A percentile compares a stretch with the other conserved stretches of the same genome.
Evolutionary conservation across 768 basidiomycete genomes (phyloP).

Genomic region (Tylopilus cervinicoccineus): DNA sequence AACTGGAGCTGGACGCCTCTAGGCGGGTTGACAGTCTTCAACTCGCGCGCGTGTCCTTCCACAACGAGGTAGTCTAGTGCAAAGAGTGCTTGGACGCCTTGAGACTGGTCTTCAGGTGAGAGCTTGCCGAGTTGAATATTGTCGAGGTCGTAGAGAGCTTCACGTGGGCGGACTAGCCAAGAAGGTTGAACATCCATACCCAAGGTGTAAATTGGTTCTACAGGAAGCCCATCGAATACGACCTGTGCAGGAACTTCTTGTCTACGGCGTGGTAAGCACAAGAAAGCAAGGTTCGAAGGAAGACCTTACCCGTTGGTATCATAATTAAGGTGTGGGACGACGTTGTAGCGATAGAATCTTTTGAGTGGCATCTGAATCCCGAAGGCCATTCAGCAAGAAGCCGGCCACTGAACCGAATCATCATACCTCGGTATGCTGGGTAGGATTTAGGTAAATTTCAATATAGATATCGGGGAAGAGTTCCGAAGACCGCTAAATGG

Average conservation of each 20-base stretch:
- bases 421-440: constrained; percentile 60
- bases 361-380: constrained; percentile 74
- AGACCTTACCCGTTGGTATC: constrained; percentile 59
- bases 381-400: neutral
- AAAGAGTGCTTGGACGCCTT: constrained; percentile 73
- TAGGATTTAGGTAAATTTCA: constrained; percentile 79
- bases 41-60: constrained; percentile 91
- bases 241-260: constrained; percentile 55
- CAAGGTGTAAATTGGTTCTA: constrained; percentile 90
- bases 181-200: constrained; percentile 86
- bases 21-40: constrained; percentile 59
- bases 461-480: constrained; percentile 62
- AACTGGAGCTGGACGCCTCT: constrained; percentile 92
- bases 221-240: constrained; percentile 68
- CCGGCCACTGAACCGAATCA: neutral
- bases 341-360: constrained; percentile 83
- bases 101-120: constrained; percentile 44
- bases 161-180: constrained; percentile 90
- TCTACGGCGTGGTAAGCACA: constrained; percentile 32
- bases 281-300: neutral
- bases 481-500: constrained; percentile 22
- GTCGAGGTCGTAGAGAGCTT: constrained; percentile 90
- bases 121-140: constrained; percentile 84
- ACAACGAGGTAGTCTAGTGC: constrained; percentile 88
- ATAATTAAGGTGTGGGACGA: constrained; percentile 55